Evolutionary conservation across 495 filamentous ascomycete genomes (phyloP).

Genomic region (Penicillium lagena): DNA sequence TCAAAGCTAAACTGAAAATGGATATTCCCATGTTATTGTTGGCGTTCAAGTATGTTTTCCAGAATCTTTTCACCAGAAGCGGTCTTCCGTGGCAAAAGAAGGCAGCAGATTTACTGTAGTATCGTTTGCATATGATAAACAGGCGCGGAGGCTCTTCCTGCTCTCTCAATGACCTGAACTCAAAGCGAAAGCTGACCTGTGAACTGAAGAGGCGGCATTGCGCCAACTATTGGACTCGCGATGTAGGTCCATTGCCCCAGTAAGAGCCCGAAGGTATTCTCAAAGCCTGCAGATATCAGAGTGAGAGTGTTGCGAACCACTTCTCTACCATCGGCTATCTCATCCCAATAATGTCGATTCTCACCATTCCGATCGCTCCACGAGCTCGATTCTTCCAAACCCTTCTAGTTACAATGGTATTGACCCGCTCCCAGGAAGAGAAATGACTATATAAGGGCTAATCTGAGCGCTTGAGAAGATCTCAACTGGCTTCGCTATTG

Average conservation of each 20-base stretch:
- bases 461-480: no score
- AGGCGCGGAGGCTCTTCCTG: no score
- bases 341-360: slow-evolving; percentile 5
- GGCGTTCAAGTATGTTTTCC: no score
- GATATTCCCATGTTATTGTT: no score
- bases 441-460: no score
- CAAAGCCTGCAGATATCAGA: slow-evolving; percentile 2
- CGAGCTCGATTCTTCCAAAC: slow-evolving; percentile 4
- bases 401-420: slow-evolving; percentile 1
- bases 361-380: neutral
- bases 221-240: slow-evolving; percentile 1
- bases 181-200: neutral
- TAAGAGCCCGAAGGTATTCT: neutral
- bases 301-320: neutral
- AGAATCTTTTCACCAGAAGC: no score
- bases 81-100: no score
- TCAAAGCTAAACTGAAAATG: no score
- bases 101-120: no score
- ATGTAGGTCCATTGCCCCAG: slow-evolving; percentile 1
- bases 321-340: slow-evolving; percentile 6
- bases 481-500: no score
- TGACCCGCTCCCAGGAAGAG: neutral
- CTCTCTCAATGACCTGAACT: slow-evolving; percentile 19
- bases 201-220: slow-evolving; percentile 1
- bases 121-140: no score